Base-by-base conservation (phyloP, 2,329 filamentous ascomycete genomes). In the Parasarocladium wereldwijsianum region DNA sequence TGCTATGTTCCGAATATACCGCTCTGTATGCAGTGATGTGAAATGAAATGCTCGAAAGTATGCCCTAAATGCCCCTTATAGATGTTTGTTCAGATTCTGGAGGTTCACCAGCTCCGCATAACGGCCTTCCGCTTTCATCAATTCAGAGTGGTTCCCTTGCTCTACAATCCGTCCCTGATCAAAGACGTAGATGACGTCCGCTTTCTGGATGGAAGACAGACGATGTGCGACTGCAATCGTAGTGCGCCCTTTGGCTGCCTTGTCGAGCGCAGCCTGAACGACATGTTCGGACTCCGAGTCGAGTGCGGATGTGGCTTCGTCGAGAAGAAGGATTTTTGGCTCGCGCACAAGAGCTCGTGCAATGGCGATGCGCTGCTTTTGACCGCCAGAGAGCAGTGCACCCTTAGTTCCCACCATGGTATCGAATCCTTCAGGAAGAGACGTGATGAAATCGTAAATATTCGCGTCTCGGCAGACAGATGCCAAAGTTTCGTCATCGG, bases 161-260 rank as follows among this genome's bases (percentile, higher is more conserved):
- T 96, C 87, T 2, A 92, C 80, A 24, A 96, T 71, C 35, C 72
- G 68, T 6, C 87, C 90, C 43, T 82, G 76, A 51, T 94, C 86
- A 49, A 96, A 90, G n/a, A 96, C 87, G 40, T 92, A 94, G 43
- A 96, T 96, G 28, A 87, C 60, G 47, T 96, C 87, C 1, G 87
- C 87, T 49, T 90, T 86, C 49, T 93, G 85, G 36, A 96, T 94
- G 0, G 90, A 94, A 45, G 76, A 84, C 5, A 98, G 60, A 15
- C 90, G 67, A 54, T 98, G 87, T 3, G 90, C 90, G 1, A 98
- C 87, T 1, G 87, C 86, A 38, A 98, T 90, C 0, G 87, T 96
- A 6, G 85, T 93, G 30, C 85, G 70, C 25, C 76, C 84, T 60
- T 81, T 78, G 13, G 83, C 77, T 2, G 85, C 85, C 38, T 75